Conservation (phyloP, 208 protist species). For the Jaenimonas drosophilae region DNA sequence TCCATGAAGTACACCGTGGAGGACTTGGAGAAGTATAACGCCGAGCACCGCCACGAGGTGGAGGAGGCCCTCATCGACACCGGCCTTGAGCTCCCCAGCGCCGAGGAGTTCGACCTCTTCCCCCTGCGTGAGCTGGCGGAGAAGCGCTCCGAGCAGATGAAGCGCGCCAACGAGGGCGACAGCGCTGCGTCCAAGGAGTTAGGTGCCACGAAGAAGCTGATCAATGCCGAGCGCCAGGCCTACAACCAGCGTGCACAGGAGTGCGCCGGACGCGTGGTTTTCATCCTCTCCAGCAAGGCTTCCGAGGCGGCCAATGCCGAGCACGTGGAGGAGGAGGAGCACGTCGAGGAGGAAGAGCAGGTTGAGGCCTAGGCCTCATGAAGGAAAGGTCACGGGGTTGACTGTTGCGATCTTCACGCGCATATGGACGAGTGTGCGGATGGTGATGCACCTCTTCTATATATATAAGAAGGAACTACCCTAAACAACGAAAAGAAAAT, state of each 20-base stretch:
- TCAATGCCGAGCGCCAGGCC: slow-evolving; percentile 13
- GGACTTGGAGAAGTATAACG: slow-evolving; percentile 35
- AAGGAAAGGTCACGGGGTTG: too few relatives aligned
- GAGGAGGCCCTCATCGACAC: slow-evolving; percentile 16
- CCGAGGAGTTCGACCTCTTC: slow-evolving; percentile 21
- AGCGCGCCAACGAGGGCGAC: slow-evolving; percentile 15
- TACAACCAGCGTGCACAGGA: slow-evolving; percentile 39
- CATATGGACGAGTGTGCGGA: too few relatives aligned
- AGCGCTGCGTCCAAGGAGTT: too few relatives aligned
- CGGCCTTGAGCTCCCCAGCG: slow-evolving; percentile 17
- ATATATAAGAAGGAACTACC: too few relatives aligned
- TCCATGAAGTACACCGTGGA: slow-evolving; percentile 1
- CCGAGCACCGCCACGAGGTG: slow-evolving; percentile 11
- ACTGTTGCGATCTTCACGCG: too few relatives aligned
- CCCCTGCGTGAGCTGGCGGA: slow-evolving; percentile 18
- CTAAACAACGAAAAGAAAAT: too few relatives aligned
- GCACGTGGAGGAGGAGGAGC: slow-evolving; percentile 4
- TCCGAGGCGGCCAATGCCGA: slow-evolving; percentile 2
- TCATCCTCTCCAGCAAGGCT: slow-evolving; percentile 4
- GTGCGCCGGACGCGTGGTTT: slow-evolving; percentile 8
- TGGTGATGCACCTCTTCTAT: too few relatives aligned
- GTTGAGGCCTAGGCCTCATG: neutral
- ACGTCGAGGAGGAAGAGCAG: neutral
- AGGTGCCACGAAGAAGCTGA: too few relatives aligned
- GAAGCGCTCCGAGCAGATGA: slow-evolving; percentile 8